phyloP scores from a whole-genome alignment of 1,284 basidiomycete species.

The Cryptococcus neoformans region DNA sequence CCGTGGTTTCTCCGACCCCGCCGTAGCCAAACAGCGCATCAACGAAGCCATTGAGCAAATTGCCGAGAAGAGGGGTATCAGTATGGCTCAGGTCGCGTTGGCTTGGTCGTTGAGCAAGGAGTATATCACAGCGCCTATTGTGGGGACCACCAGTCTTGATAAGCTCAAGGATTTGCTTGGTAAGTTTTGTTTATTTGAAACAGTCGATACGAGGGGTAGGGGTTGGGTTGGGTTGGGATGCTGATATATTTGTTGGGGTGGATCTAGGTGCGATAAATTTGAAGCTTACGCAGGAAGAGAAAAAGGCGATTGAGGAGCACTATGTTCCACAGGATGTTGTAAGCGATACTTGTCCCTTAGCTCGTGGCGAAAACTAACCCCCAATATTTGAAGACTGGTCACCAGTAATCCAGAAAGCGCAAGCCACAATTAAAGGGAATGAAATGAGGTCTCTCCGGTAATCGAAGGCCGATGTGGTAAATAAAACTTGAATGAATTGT shows the following conservation, averaged over 20 bases:
- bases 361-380: too few species aligned
- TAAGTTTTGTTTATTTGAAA: not conserved
- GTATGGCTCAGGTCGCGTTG: slow-evolving; percentile 55
- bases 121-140: slow-evolving; percentile 24
- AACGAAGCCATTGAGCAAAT: slow-evolving; percentile 51
- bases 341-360: not conserved
- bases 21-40: slow-evolving; percentile 1
- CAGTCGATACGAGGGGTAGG: not conserved
- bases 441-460: too few species aligned
- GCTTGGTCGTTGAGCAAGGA: slow-evolving; percentile 17
- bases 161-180: slow-evolving; percentile 19
- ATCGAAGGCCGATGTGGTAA: too few species aligned
- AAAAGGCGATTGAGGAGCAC: slow-evolving; percentile 54
- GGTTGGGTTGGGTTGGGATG: too few species aligned
- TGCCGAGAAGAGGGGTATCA: slow-evolving; percentile 53
- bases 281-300: slow-evolving; percentile 56
- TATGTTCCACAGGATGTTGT: slow-evolving; percentile 41
- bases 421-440: too few species aligned
- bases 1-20: slow-evolving; percentile 11
- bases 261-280: slow-evolving; percentile 42
- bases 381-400: too few species aligned
- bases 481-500: too few species aligned
- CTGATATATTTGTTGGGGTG: not conserved
- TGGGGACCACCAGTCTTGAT: slow-evolving; percentile 23
- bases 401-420: too few species aligned